Conservation (phyloP, 495 filamentous ascomycete genomes). For the Umbilicaria muhlenbergii region DNA sequence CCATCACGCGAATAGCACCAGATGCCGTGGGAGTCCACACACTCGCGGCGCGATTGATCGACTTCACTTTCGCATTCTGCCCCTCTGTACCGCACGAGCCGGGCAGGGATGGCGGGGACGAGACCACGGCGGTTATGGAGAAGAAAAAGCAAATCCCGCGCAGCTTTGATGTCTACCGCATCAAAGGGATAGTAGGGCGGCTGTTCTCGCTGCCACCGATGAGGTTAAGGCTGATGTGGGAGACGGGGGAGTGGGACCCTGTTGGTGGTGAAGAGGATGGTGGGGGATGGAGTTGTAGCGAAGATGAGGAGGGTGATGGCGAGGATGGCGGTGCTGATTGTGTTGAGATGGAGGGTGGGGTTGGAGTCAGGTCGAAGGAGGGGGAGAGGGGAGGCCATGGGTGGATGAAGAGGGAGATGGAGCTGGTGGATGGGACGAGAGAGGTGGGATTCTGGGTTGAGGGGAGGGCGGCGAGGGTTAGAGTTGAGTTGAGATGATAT, state of each 20-base stretch:
- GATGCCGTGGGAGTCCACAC: slow-evolving; percentile 39
- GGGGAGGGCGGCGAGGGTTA: slow-evolving; percentile 45
- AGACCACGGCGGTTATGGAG: neutral
- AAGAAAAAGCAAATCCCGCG: slow-evolving; percentile 48
- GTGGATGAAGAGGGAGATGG: slow-evolving; percentile 61
- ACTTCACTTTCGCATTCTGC: slow-evolving; percentile 40
- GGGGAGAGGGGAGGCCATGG: slow-evolving; percentile 21
- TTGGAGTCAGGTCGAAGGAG: neutral
- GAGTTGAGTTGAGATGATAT: slow-evolving; percentile 25
- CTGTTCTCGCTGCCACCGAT: slow-evolving; percentile 51
- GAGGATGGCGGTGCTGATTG: slow-evolving; percentile 33
- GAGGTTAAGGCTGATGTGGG: slow-evolving; percentile 51
- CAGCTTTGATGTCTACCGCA: slow-evolving; percentile 59
- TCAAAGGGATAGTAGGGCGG: slow-evolving; percentile 62
- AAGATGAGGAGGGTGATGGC: slow-evolving; percentile 39
- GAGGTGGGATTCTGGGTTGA: slow-evolving; percentile 74
- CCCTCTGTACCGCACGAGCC: neutral
- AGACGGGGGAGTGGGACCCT: slow-evolving; percentile 76
- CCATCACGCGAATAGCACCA: slow-evolving; percentile 18
- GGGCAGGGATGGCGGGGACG: too few relatives aligned
- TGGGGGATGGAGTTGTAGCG: slow-evolving; percentile 16
- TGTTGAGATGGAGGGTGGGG: slow-evolving; percentile 10
- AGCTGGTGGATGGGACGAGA: slow-evolving; percentile 66
- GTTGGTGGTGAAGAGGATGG: slow-evolving; percentile 37
- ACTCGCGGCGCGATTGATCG: slow-evolving; percentile 60